Conservation (phyloP, 176 grass and related monocot genomes). For the Coix lacrymajobi region DNA sequence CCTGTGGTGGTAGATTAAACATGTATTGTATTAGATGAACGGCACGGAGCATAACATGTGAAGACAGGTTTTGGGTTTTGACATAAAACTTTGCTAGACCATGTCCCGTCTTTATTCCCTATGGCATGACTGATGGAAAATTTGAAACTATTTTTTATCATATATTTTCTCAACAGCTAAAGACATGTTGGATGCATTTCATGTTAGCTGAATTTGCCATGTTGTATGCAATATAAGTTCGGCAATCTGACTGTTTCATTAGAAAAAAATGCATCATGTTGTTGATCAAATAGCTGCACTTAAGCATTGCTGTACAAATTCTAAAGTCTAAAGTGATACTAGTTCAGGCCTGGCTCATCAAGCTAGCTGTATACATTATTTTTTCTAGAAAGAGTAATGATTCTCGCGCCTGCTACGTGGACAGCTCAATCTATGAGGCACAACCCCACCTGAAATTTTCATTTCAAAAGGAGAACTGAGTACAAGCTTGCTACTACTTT, state of each 20-base stretch:
- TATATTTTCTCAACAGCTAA: neutral
- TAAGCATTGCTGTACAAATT: neutral
- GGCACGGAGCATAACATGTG: neutral
- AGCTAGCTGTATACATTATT: neutral
- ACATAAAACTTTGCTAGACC: neutral
- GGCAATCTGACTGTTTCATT: neutral
- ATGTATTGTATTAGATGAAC: neutral
- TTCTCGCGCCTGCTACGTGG: neutral
- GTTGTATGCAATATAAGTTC: neutral
- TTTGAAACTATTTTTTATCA: neutral
- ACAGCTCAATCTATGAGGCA: neutral
- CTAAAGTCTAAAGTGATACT: neutral
- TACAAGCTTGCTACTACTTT: neutral
- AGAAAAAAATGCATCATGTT: neutral
- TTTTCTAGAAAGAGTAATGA: neutral
- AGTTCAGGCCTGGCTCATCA: neutral
- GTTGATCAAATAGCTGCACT: neutral
- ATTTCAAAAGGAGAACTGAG: neutral
- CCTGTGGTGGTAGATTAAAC: neutral
- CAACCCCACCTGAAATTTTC: neutral
- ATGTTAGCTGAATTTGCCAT: neutral
- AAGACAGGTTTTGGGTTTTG: neutral
- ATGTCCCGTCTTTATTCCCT: neutral
- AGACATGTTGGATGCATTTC: neutral
- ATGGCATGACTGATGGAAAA: neutral